phyloP scores from a whole-genome alignment of 176 grass and related monocot genomes.

The Musa itinerans region DNA sequence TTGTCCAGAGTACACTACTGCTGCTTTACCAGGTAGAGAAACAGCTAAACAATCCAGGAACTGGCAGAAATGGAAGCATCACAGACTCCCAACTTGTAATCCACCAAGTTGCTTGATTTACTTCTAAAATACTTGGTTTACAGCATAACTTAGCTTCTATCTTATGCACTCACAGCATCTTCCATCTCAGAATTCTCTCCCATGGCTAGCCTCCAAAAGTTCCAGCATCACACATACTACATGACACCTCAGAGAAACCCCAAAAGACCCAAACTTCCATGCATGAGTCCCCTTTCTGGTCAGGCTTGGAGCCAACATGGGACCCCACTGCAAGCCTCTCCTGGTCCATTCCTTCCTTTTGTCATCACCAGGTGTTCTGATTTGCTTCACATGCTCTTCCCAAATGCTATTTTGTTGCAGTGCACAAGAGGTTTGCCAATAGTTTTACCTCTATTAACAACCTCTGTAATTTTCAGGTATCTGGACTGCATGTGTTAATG shows the following conservation, averaged over 20 bases:
- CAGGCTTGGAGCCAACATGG: slow-evolving; percentile 1
- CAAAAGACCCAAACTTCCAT: not conserved
- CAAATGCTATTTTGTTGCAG: no score
- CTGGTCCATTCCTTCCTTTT: not conserved
- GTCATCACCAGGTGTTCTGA: no score
- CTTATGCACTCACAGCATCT: not conserved
- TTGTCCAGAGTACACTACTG: no score
- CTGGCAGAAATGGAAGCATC: not conserved
- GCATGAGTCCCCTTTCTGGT: not conserved
- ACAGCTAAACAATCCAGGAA: no score
- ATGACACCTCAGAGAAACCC: not conserved
- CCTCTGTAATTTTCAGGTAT: no score
- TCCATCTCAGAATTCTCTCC: not conserved
- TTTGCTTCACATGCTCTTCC: no score
- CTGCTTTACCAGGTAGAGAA: no score
- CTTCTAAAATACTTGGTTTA: slow-evolving; percentile 1
- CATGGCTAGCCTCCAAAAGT: not conserved
- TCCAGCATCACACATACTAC: not conserved
- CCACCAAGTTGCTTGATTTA: not conserved
- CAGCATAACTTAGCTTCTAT: not conserved
- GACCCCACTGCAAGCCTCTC: not conserved
- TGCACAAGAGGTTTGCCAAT: no score
- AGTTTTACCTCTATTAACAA: no score
- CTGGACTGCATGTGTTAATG: no score
- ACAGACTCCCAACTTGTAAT: not conserved